These are phyloP conservation scores for Coelastrella sp. DNA, from an alignment of 139 green algal species.

Conservation along the genomic window DNA sequence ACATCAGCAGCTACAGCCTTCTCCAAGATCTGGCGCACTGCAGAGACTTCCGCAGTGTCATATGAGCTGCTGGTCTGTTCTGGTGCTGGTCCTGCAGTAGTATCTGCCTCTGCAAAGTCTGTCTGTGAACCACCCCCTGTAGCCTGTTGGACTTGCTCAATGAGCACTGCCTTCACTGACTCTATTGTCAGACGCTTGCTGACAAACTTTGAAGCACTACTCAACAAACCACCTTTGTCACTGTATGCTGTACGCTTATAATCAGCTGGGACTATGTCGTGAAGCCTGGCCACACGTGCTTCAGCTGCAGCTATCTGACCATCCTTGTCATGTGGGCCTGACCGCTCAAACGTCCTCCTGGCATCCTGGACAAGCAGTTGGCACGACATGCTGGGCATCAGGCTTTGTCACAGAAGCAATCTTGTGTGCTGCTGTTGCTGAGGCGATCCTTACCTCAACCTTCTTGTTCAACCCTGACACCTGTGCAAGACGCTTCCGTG, in stretches of 20 bases:
- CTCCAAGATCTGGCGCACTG: no score
- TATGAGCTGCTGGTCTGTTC: no score
- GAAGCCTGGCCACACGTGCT: conserved; percentile 4
- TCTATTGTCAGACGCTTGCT: background rate
- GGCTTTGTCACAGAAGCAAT: background rate
- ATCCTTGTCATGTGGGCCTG: background rate
- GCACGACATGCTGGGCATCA: no score
- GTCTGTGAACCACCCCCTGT: background rate
- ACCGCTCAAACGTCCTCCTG: background rate
- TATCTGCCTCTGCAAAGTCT: no score
- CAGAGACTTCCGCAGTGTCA: no score
- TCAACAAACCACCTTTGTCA: background rate
- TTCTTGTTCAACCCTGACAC: conserved; percentile 16
- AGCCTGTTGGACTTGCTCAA: background rate
- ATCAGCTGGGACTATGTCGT: background rate
- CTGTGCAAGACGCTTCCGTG: conserved; percentile 4
- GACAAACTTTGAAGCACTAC: background rate
- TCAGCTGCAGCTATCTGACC: conserved; percentile 16
- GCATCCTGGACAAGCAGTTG: background rate
- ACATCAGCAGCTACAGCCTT: no score
- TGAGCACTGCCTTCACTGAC: background rate
- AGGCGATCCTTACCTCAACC: conserved; percentile 7
- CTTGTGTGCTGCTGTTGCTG: background rate
- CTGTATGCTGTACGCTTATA: background rate
- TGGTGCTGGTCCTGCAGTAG: no score